Base-by-base conservation (phyloP, 495 filamentous ascomycete genomes). In the Penicillium simplicissimum region DNA sequence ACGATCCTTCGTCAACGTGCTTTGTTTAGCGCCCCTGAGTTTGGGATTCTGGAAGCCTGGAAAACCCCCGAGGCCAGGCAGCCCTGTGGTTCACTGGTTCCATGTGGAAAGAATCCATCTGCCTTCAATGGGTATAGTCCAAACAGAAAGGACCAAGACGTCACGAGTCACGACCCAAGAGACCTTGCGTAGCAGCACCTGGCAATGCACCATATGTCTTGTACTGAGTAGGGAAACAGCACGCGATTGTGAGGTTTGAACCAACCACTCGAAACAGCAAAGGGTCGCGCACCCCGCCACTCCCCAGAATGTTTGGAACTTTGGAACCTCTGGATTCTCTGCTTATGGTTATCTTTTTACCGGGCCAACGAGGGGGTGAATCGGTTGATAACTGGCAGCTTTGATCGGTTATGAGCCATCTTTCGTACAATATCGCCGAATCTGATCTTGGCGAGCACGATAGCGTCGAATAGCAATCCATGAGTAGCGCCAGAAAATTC, bases 401-500 rank as follows among this genome's bases (percentile, higher is more conserved):
- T 31, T 23, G 45, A 49, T 49, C 23, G 6, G 45, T 49, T 14
- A 49, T 15, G 13, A 31, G 11, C 45, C 23, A 31, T 49, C 17
- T n/a, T 2, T 21, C 33, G 33, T 35, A 15, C 8, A 33, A 40
- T n/a, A 35, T 40, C 13, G 45, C 31, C 51, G 17, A 48, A 36
- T 45, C 17, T 21, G 42, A 45, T 19, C 42, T 45, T 45, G 42
- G 42, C 42, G 42, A 31, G 19, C 14, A 31, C 11, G 25, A 21
- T 21, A n/a, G 17, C 28, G 49, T 36, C 43, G 49, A 52, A 56
- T 55, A 52, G 31, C 59, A 45, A n/a, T 23, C 11, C 42, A 45
- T 45, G 17, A 45, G 42, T 35, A 33, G 53, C 4, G 54, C n/a
- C 23, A 49, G 38, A 66, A 71, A 65, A 64, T 57, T 55, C 59